These are phyloP conservation scores for Yarrowia phangngaensis DNA, from an alignment of 805 yeast species.

Conservation along the genomic window DNA sequence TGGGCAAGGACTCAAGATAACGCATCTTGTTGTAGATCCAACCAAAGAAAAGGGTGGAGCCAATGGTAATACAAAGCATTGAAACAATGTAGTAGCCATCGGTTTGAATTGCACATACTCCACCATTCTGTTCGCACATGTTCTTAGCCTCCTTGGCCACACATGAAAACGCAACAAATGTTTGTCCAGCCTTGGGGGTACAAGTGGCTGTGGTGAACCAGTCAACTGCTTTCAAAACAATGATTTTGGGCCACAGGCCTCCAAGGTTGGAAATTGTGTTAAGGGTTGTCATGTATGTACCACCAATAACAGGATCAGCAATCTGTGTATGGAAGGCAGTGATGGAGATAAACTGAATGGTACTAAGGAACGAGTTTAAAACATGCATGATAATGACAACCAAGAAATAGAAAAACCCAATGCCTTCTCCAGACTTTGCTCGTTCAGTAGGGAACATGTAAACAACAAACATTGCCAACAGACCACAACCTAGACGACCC, in stretches of 20 bases:
- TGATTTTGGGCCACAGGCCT: slow-evolving; percentile 95
- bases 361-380: slow-evolving; percentile 84
- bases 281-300: slow-evolving; percentile 94
- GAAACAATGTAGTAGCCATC: slow-evolving; percentile 89
- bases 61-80: slow-evolving; percentile 62
- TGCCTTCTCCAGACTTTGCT: slow-evolving; percentile 43
- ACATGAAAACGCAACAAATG: slow-evolving; percentile 37
- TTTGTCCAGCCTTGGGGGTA: slow-evolving; percentile 32
- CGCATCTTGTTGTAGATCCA: slow-evolving; percentile 64
- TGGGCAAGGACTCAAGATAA: slow-evolving; percentile 67
- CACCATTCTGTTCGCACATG: slow-evolving; percentile 53
- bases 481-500: slow-evolving; percentile 75
- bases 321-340: slow-evolving; percentile 93
- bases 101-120: slow-evolving; percentile 49
- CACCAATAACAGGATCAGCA: slow-evolving; percentile 94
- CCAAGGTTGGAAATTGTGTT: slow-evolving; percentile 91
- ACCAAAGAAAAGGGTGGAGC: slow-evolving; percentile 57
- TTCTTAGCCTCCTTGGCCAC: slow-evolving; percentile 44
- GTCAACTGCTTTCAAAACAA: slow-evolving; percentile 77
- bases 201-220: slow-evolving; percentile 67
- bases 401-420: slow-evolving; percentile 53
- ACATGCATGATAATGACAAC: slow-evolving; percentile 77
- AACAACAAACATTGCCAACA: slow-evolving; percentile 69
- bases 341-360: slow-evolving; percentile 90
- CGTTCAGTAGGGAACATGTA: slow-evolving; percentile 58